Evolutionary conservation across 2,329 filamentous ascomycete species (phyloP), one percentile per base, ranked within the genome.

Genomic region (Ophiocordyceps camponoti-floridani): DNA sequence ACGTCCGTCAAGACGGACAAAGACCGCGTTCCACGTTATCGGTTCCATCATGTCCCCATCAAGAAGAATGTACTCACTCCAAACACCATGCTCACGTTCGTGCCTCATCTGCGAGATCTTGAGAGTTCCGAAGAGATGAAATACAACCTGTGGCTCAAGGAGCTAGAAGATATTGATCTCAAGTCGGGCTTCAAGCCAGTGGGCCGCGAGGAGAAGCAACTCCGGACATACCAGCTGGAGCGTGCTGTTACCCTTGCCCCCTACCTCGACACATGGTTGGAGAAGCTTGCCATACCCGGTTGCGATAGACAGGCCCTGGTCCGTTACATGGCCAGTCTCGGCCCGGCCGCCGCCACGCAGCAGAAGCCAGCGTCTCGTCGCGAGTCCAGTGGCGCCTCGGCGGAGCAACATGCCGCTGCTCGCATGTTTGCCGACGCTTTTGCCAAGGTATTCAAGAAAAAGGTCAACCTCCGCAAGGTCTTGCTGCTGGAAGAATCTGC

Each of bases 1-100:
- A 52, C 62, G n/a, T 60, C 65, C 50, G 65, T 74, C 49, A 68
- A 68, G 50, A 69, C 71, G 2, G 62, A 68, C 45, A 66, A 64
- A 49, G 63, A 68, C 18, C 62, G 66, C n/a, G 73, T 75, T 9
- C 74, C 74, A n/a, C 60, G 61, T 26, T 78, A 77, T 52, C 62
- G 69, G 28, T 77, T 75, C 49, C 74, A 77, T 50, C 72, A 77
- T 47, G 69, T 77, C 35, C 70, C 75, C 52, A 74, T 77, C 44
- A 65, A 63, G 53, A 75, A 72, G 53, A 77, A 77, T 46, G 68
- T 77, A 33, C 62, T 77, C 28, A 73, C 73, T 0, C 72, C 73
- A 4, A 75, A 76, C 52, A 75, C 73, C 1, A 72, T 73, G 62
- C 62, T 77, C 44, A 75, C 70, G 30, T 77, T 75, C 53, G 71